phyloP scores from a whole-genome alignment of 1,139 yeast genomes.

The Kurtzmaniella quercitrusa region DNA sequence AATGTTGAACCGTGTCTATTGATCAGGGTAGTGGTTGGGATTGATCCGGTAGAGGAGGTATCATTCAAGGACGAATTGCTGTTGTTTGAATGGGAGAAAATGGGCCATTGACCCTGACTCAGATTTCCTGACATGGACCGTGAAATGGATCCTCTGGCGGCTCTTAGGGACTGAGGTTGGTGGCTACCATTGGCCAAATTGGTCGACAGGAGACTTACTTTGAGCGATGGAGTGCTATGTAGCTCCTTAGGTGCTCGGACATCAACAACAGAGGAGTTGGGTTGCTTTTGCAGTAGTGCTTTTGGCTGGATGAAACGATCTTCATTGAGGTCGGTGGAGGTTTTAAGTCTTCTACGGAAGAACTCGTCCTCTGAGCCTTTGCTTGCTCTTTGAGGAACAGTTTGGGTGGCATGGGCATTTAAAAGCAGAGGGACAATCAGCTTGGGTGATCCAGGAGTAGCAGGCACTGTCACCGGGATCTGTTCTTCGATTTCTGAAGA shows the following conservation, averaged over 20 bases:
- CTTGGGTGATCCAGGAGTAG: conserved; percentile 9
- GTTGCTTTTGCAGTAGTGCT: conserved; percentile 18
- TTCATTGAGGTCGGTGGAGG: conserved; percentile 15
- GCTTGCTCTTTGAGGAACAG: neutral
- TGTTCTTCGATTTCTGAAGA: neutral
- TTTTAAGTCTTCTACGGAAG: conserved; percentile 7
- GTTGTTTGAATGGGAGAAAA: conserved; percentile 6
- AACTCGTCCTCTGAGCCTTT: conserved; percentile 2
- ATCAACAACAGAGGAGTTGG: conserved; percentile 32
- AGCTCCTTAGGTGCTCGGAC: conserved; percentile 19
- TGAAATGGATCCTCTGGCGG: neutral
- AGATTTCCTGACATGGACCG: neutral
- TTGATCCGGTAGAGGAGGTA: neutral
- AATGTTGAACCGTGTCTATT: neutral
- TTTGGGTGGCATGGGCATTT: conserved; percentile 14
- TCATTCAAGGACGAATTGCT: conserved; percentile 1
- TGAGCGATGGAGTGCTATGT: conserved; percentile 37
- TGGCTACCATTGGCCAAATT: conserved; percentile 15
- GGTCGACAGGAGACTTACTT: conserved; percentile 35
- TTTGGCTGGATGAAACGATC: conserved; percentile 42
- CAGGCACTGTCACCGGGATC: neutral
- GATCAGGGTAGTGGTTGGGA: neutral
- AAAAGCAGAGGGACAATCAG: conserved; percentile 14
- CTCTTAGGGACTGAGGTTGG: neutral
- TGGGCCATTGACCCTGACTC: conserved; percentile 3